Conservation (phyloP, 2,329 filamentous ascomycete genomes). For the Apiospora malaysiana region DNA sequence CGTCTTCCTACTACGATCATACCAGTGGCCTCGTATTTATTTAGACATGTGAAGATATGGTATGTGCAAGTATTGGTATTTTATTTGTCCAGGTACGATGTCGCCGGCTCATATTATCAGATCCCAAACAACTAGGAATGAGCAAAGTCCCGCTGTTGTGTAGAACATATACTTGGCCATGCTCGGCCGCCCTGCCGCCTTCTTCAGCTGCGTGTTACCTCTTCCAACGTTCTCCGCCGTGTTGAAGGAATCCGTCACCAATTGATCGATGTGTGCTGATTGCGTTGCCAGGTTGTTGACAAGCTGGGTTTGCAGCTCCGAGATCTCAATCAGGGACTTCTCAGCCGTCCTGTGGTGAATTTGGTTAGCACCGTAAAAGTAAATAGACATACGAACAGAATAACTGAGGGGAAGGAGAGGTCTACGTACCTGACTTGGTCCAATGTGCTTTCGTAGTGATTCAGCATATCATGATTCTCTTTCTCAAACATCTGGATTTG, state of each 20-base stretch:
- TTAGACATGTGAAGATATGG: background rate
- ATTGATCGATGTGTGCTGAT: slow-evolving; percentile 85
- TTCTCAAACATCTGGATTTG: slow-evolving; percentile 93
- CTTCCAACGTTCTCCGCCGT: slow-evolving; percentile 87
- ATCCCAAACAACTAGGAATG: slow-evolving; percentile 80
- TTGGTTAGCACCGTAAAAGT: background rate
- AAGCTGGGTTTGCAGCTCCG: slow-evolving; percentile 87
- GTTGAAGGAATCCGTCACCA: slow-evolving; percentile 81
- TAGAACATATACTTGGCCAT: slow-evolving; percentile 81
- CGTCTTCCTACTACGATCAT: background rate
- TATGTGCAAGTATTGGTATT: background rate
- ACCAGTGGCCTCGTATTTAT: background rate
- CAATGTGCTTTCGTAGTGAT: slow-evolving; percentile 91
- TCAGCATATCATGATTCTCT: slow-evolving; percentile 91
- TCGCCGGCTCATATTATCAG: slow-evolving; percentile 58
- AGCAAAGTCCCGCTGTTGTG: slow-evolving; percentile 76
- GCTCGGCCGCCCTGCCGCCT: slow-evolving; percentile 75
- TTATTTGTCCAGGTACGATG: background rate
- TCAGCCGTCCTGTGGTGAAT: slow-evolving; percentile 72
- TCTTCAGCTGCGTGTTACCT: slow-evolving; percentile 90
- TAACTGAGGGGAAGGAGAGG: background rate
- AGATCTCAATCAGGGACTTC: slow-evolving; percentile 89
- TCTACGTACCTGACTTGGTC: slow-evolving; percentile 81
- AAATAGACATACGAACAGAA: too few relatives aligned
- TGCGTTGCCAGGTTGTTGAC: slow-evolving; percentile 86